These are phyloP conservation scores for Entomortierella lignicola DNA, from an alignment of 192 early-diverging fungal species.

Conservation along the genomic window DNA sequence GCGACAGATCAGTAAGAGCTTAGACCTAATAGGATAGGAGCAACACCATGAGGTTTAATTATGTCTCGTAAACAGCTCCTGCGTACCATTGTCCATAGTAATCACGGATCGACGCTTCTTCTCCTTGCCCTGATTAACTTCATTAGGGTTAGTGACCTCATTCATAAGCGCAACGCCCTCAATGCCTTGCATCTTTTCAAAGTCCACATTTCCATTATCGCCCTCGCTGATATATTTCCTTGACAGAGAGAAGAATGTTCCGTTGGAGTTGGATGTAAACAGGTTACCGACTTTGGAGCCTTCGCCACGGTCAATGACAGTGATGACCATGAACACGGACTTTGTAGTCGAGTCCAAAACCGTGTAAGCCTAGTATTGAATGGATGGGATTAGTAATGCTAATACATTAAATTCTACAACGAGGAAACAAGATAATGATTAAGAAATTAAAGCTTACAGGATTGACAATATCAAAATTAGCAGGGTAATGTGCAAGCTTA, in stretches of 20 bases:
- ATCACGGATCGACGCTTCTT: constrained; percentile 78
- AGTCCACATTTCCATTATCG: constrained; percentile 84
- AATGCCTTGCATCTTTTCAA: constrained; percentile 90
- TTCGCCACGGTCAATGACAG: constrained; percentile 57
- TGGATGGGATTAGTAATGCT: not conserved
- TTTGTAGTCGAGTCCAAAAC: constrained; percentile 73
- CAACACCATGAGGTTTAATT: too few relatives aligned
- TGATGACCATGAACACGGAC: constrained; percentile 76
- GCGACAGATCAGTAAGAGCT: too few relatives aligned
- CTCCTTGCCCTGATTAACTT: constrained; percentile 60
- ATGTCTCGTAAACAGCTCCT: too few relatives aligned
- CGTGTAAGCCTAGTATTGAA: constrained; percentile 68
- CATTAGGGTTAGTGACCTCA: constrained; percentile 73
- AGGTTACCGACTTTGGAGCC: constrained; percentile 83
- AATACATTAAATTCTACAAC: not conserved
- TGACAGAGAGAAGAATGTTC: constrained; percentile 80
- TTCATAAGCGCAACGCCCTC: constrained; percentile 90
- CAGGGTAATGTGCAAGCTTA: constrained; percentile 82
- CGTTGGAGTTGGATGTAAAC: constrained; percentile 93
- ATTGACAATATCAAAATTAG: constrained; percentile 66
- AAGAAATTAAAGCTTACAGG: constrained; percentile 30
- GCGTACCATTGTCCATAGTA: constrained; percentile 86
- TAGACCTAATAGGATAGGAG: too few relatives aligned
- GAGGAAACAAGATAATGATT: not conserved
- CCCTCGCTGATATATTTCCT: constrained; percentile 82